These are phyloP conservation scores for Metrosideros polymorpha DNA, from an alignment of 441 rosid genomes.

Conservation along the genomic window DNA sequence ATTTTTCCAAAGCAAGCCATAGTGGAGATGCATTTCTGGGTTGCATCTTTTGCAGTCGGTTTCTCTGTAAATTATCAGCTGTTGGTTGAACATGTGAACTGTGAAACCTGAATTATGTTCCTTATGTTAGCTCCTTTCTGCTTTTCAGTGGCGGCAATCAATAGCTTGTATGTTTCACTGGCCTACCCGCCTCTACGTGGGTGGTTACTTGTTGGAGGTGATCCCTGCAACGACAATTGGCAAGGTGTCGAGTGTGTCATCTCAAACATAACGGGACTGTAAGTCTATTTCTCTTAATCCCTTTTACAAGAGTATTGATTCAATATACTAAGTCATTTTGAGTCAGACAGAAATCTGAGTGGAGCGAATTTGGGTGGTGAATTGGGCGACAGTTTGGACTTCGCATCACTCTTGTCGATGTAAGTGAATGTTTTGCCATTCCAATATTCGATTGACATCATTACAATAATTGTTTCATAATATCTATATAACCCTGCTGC, in stretches of 20 bases:
- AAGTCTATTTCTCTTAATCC: constrained; percentile 9
- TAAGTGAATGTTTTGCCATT: constrained; percentile 21
- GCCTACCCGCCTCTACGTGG: constrained; percentile 54
- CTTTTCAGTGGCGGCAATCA: constrained; percentile 58
- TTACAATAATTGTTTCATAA: background rate
- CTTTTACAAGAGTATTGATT: background rate
- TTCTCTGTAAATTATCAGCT: background rate
- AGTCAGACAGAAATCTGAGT: constrained; percentile 49
- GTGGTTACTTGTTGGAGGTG: constrained; percentile 86
- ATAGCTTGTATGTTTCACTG: constrained; percentile 50
- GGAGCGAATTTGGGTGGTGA: constrained; percentile 59
- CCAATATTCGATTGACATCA: background rate
- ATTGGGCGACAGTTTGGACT: constrained; percentile 38
- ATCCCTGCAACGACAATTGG: constrained; percentile 89
- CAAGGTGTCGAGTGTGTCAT: constrained; percentile 77
- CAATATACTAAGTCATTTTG: background rate
- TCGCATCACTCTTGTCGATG: constrained; percentile 56
- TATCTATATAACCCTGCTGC: background rate
- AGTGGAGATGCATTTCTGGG: background rate
- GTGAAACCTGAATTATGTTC: background rate
- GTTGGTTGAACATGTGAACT: background rate
- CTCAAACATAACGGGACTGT: constrained; percentile 71
- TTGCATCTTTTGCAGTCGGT: background rate
- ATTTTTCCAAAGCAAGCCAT: background rate
- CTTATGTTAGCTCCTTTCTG: background rate